Evolutionary conservation across 345 rosid genomes (phyloP).

Genomic region (Erysimum cheiranthoides): DNA sequence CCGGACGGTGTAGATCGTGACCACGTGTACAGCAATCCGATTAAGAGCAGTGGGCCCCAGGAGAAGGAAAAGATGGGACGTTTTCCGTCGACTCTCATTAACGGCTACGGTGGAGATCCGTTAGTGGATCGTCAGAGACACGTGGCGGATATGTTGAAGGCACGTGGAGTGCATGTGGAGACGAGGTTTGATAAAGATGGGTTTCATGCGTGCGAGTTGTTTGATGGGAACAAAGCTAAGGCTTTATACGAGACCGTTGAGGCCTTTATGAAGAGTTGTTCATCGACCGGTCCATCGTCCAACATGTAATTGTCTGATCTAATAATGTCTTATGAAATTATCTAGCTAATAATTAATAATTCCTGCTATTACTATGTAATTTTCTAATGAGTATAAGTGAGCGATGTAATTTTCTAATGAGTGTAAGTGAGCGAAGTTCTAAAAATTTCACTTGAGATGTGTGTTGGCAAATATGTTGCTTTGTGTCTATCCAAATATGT

Average conservation of each 20-base stretch:
- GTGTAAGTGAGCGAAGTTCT: not conserved
- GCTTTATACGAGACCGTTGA: conserved; percentile 43
- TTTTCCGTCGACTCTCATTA: conserved; percentile 57
- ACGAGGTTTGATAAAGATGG: conserved; percentile 58
- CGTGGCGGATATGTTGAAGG: conserved; percentile 56
- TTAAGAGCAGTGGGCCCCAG: conserved; percentile 35
- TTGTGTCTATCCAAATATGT: conserved; percentile 13
- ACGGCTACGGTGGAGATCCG: conserved; percentile 80
- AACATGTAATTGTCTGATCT: conserved; percentile 9
- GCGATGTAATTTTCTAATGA: not conserved
- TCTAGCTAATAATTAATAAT: conserved; percentile 7
- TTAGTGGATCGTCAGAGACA: conserved; percentile 69
- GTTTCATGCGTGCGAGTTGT: conserved; percentile 70
- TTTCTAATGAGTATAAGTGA: not conserved
- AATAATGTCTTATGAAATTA: not conserved
- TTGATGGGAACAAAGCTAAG: conserved; percentile 55
- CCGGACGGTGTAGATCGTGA: conserved; percentile 73
- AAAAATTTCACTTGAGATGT: not conserved
- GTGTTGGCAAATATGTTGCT: not conserved
- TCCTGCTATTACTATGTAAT: not conserved
- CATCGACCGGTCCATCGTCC: conserved; percentile 26
- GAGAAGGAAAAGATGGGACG: conserved; percentile 54
- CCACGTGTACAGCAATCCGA: conserved; percentile 76
- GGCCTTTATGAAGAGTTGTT: conserved; percentile 49
- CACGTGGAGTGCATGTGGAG: conserved; percentile 66